Percentiles rank a stretch among this genome's conserved stretches.
phyloP scores from a whole-genome alignment of 441 rosid species.

The Manihot esculenta region DNA sequence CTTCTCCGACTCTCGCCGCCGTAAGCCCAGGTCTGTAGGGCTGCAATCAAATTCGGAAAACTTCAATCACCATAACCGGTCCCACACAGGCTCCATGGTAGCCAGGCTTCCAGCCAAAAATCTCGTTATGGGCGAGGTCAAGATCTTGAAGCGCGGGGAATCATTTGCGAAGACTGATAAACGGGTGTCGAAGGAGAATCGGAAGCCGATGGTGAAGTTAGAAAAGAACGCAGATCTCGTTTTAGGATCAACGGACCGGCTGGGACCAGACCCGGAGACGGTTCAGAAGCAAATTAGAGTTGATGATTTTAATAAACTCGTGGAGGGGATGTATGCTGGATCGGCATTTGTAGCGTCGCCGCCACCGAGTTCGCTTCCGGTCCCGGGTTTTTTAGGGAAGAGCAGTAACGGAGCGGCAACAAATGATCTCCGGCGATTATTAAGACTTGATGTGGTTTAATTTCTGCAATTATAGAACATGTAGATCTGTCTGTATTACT shows the following conservation, averaged over 20 bases:
- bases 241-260: conserved; percentile 42
- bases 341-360: conserved; percentile 43
- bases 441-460: conserved; percentile 20
- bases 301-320: conserved; percentile 22
- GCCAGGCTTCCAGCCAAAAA: conserved; percentile 33
- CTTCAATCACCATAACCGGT: background rate
- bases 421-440: conserved; percentile 23
- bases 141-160: conserved; percentile 72
- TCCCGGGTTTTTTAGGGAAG: conserved; percentile 51
- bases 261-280: conserved; percentile 54
- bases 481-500: background rate
- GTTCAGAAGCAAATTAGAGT: conserved; percentile 36
- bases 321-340: conserved; percentile 40
- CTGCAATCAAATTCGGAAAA: conserved; percentile 2
- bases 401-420: conserved; percentile 22
- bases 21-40: conserved; percentile 20
- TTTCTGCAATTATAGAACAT: background rate
- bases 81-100: conserved; percentile 24
- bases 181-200: background rate
- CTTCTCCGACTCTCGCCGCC: conserved; percentile 27
- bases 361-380: conserved; percentile 58
- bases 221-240: conserved; percentile 28
- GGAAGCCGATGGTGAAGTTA: conserved; percentile 12
- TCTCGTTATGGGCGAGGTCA: conserved; percentile 57
- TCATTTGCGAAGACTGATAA: conserved; percentile 26